Percentiles rank a stretch among this genome's conserved stretches.
Conservation (phyloP, 352 stramenopile species). For the Aphanomyces cochlioides region DNA sequence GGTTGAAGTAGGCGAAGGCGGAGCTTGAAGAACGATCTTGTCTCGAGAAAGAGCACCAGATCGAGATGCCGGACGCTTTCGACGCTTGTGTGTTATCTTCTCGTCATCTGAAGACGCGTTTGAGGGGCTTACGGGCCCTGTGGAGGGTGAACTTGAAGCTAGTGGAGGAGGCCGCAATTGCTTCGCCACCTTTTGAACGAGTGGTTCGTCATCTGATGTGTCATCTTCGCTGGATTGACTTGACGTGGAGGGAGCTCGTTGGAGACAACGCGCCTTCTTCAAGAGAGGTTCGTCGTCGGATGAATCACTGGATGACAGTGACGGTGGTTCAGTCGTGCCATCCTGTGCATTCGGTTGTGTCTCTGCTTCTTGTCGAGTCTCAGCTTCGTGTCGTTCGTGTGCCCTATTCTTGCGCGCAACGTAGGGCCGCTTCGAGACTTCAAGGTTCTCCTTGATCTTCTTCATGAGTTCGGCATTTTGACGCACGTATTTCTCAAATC, state of each 20-base stretch:
- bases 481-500: constrained; percentile 3
- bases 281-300: neutral
- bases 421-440: neutral
- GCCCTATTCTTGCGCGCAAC: neutral
- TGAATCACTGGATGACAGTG: neutral
- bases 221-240: neutral
- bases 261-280: neutral
- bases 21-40: too few species aligned
- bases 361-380: neutral
- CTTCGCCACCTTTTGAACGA: neutral
- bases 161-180: too few species aligned
- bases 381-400: too few species aligned
- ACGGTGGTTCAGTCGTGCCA: neutral
- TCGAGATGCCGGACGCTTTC: too few species aligned
- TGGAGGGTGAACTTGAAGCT: too few species aligned
- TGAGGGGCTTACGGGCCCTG: too few species aligned
- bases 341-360: neutral
- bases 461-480: neutral
- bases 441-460: neutral
- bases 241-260: too few species aligned
- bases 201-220: constrained; percentile 2
- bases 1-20: too few species aligned
- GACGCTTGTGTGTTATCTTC: too few species aligned
- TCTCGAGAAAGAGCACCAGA: too few species aligned
- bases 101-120: neutral